phyloP scores from a whole-genome alignment of 1,284 basidiomycete genomes.

The Macrocystidia cucumis region DNA sequence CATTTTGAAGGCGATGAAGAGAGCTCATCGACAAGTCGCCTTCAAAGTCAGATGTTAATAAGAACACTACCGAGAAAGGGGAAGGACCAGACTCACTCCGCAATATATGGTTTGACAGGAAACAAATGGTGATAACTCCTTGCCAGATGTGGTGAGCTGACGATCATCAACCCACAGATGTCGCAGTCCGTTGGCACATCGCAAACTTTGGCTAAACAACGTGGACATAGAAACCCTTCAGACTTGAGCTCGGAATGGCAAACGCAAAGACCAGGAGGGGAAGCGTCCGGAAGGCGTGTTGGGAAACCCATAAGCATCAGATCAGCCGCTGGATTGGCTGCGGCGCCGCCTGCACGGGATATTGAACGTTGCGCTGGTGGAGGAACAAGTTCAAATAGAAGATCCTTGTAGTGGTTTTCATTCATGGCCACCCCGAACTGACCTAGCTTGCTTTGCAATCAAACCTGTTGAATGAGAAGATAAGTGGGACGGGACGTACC shows the following conservation, averaged over 20 bases:
- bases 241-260: conserved; percentile 90
- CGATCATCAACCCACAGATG: conserved; percentile 95
- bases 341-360: conserved; percentile 38
- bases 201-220: conserved; percentile 90
- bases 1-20: conserved; percentile 6
- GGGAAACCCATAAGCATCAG: conserved; percentile 99
- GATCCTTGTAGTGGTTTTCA: conserved; percentile 93
- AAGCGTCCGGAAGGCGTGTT: conserved; percentile 78
- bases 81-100: conserved; percentile 72
- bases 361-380: conserved; percentile 80
- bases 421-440: conserved; percentile 94
- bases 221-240: conserved; percentile 91
- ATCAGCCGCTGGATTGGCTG: conserved; percentile 66
- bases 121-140: conserved; percentile 94
- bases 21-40: too few relatives aligned
- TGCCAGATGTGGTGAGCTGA: conserved; percentile 94
- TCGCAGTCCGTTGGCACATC: conserved; percentile 98
- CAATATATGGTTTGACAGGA: conserved; percentile 75
- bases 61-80: too few relatives aligned
- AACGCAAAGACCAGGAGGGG: conserved; percentile 80
- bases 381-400: conserved; percentile 93
- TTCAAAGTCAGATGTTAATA: too few relatives aligned
- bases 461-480: neutral
- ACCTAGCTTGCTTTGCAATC: conserved; percentile 43
- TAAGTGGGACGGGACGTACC: conserved; percentile 42